Conservation (phyloP, 2,329 filamentous ascomycete genomes). For the Clonostachys solani region DNA sequence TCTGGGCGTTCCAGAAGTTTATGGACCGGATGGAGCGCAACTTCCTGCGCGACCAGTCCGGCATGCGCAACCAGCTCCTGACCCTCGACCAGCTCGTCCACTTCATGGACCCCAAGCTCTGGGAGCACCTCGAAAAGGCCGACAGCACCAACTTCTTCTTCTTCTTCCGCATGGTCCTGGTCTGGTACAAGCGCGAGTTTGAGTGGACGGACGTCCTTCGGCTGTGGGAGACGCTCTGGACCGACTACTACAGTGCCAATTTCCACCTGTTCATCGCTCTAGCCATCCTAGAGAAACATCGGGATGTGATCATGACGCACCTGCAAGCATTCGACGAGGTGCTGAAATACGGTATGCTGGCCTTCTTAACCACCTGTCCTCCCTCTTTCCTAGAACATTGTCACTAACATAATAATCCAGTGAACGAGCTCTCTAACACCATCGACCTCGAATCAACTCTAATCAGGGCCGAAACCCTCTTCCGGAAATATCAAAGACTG, state of each 20-base stretch:
- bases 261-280: conserved; percentile 95
- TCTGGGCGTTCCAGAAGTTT: conserved; percentile 94
- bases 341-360: conserved; percentile 79
- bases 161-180: conserved; percentile 97
- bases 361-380: not conserved
- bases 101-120: conserved; percentile 93
- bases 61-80: conserved; percentile 88
- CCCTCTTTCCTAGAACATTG: not conserved
- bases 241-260: conserved; percentile 80
- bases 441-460: conserved; percentile 88
- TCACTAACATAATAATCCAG: conserved; percentile 34
- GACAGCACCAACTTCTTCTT: conserved; percentile 99
- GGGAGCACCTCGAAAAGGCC: conserved; percentile 80
- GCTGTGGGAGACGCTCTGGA: conserved; percentile 93
- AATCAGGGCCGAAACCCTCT: conserved; percentile 83
- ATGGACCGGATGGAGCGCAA: conserved; percentile 99
- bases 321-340: conserved; percentile 95
- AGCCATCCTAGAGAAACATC: conserved; percentile 90
- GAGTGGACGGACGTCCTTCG: conserved; percentile 81
- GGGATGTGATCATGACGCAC: conserved; percentile 95
- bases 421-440: conserved; percentile 90
- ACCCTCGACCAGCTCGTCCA: conserved; percentile 93
- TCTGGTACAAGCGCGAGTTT: conserved; percentile 99
- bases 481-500: conserved; percentile 80
- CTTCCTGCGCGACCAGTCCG: conserved; percentile 90